Conservation (phyloP, 2,329 filamentous ascomycete species). For the Cordyceps fumosorosea region DNA sequence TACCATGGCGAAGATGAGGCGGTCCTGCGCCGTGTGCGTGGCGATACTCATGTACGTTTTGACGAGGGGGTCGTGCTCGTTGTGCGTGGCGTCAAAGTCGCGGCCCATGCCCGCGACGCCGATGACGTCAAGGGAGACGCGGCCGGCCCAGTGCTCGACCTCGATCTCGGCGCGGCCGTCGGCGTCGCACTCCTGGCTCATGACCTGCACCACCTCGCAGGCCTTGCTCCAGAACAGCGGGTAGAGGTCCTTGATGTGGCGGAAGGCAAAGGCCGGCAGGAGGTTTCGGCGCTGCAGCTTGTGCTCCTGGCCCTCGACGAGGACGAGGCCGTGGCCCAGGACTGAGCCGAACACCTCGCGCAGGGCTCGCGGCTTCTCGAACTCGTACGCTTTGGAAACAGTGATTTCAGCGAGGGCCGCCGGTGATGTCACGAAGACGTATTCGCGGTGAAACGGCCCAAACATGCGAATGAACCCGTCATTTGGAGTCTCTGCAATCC, state of each 20-base stretch:
- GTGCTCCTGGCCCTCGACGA: slow-evolving; percentile 18
- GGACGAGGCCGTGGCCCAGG: slow-evolving; percentile 16
- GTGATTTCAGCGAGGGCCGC: slow-evolving; percentile 7
- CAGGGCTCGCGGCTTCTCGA: slow-evolving; percentile 15
- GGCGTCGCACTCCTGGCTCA: neutral
- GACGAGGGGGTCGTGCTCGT: slow-evolving; percentile 32
- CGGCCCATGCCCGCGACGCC: slow-evolving; percentile 50
- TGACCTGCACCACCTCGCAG: slow-evolving; percentile 13
- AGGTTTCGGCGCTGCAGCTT: slow-evolving; percentile 18
- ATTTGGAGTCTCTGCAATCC: neutral
- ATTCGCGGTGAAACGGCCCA: slow-evolving; percentile 4
- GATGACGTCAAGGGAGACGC: slow-evolving; percentile 54
- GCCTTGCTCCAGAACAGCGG: slow-evolving; percentile 20
- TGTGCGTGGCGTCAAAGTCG: slow-evolving; percentile 41
- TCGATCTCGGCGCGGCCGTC: neutral
- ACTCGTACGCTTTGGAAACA: slow-evolving; percentile 15
- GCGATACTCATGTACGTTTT: slow-evolving; percentile 28
- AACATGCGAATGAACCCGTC: neutral
- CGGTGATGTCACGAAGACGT: slow-evolving; percentile 1
- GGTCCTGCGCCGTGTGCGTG: neutral
- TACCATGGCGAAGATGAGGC: neutral
- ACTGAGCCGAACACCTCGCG: slow-evolving; percentile 12
- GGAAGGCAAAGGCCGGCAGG: slow-evolving; percentile 18
- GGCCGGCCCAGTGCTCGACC: slow-evolving; percentile 37
- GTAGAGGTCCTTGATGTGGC: slow-evolving; percentile 17